These are phyloP conservation scores for Voacanga thouarsii DNA, from an alignment of 257 asterid genomes.

Conservation along the genomic window DNA sequence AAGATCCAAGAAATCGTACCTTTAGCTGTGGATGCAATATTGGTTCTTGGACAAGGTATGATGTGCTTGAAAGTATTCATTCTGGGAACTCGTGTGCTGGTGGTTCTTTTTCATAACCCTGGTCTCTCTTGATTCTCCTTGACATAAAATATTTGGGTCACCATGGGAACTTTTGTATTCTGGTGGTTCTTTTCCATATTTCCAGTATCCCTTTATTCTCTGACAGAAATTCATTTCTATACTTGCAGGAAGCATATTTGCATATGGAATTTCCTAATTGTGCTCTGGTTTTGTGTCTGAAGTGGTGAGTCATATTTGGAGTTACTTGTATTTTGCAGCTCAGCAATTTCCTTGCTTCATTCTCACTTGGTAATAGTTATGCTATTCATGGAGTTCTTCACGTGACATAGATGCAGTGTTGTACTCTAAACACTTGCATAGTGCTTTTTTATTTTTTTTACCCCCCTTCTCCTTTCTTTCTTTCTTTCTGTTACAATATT, in stretches of 20 bases:
- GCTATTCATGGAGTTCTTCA: not conserved
- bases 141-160: not conserved
- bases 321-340: slow-evolving; percentile 4
- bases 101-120: not conserved
- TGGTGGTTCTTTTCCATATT: not conserved
- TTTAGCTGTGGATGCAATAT: slow-evolving; percentile 52
- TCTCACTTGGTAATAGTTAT: not conserved
- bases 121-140: slow-evolving; percentile 5
- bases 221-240: slow-evolving; percentile 7
- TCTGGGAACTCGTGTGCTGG: not conserved
- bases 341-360: not conserved
- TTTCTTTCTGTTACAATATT: too few species aligned
- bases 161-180: not conserved
- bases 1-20: slow-evolving; percentile 71
- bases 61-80: slow-evolving; percentile 9
- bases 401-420: not conserved
- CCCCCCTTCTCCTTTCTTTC: not conserved
- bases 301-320: slow-evolving; percentile 36
- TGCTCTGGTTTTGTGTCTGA: slow-evolving; percentile 27
- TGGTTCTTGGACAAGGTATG: slow-evolving; percentile 84
- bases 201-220: slow-evolving; percentile 2
- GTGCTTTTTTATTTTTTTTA: not conserved
- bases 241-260: slow-evolving; percentile 65
- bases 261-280: slow-evolving; percentile 57
- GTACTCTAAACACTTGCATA: not conserved